Conservation (phyloP, 2,329 filamentous ascomycete genomes). For the Cercospora brassicicola region DNA sequence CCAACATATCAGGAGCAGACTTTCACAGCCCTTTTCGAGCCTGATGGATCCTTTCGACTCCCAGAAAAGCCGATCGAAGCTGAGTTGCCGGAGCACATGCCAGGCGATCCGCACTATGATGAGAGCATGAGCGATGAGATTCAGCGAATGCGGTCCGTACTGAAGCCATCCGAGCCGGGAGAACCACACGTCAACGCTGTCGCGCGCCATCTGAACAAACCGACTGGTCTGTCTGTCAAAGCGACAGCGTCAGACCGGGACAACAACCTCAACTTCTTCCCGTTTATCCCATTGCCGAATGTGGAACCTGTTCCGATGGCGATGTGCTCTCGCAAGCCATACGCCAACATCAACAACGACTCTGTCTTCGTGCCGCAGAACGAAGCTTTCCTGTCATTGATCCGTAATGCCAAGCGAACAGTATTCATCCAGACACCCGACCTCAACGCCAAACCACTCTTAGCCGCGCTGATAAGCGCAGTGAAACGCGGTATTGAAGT, state of each 20-base stretch:
- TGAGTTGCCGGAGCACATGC: constrained; percentile 56
- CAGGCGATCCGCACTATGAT: constrained; percentile 65
- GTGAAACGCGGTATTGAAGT: constrained; percentile 67
- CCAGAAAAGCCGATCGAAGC: constrained; percentile 28
- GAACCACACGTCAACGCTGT: constrained; percentile 61
- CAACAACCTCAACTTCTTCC: constrained; percentile 40
- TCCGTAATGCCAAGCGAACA: constrained; percentile 61
- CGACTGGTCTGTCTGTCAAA: constrained; percentile 32
- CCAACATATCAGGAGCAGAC: constrained; percentile 37
- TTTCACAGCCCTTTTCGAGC: constrained; percentile 38
- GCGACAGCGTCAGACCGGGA: constrained; percentile 50
- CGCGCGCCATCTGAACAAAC: constrained; percentile 61
- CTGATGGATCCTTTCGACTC: constrained; percentile 31
- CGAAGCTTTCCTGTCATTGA: constrained; percentile 68
- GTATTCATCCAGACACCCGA: constrained; percentile 81
- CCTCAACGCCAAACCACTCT: constrained; percentile 68
- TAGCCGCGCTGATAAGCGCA: constrained; percentile 64
- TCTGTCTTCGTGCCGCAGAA: constrained; percentile 70
- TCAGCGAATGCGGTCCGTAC: constrained; percentile 58
- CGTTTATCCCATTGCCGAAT: constrained; percentile 58
- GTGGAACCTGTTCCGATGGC: constrained; percentile 30
- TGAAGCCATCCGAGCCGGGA: constrained; percentile 49
- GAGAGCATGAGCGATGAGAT: constrained; percentile 61
- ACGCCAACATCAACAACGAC: constrained; percentile 62
- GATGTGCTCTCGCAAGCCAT: constrained; percentile 62